These are phyloP conservation scores for Rhododendron molle DNA, from an alignment of 148 eudicot species.

Conservation along the genomic window DNA sequence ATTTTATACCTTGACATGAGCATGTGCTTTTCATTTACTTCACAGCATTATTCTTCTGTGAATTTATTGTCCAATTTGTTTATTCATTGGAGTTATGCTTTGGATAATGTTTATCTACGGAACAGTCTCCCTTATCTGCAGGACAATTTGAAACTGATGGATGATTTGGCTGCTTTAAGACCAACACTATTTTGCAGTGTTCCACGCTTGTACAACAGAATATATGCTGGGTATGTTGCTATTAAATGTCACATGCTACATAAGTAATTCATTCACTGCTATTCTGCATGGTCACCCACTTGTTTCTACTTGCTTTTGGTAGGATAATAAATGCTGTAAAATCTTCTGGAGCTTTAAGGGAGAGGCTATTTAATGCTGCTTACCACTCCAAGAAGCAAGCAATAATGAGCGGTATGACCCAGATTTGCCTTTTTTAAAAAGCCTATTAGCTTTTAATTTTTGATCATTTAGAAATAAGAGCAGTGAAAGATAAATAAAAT, in stretches of 20 bases:
- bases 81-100: background rate
- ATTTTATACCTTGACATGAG: background rate
- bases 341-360: conserved; percentile 73
- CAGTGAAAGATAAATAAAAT: background rate
- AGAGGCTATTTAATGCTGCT: conserved; percentile 79
- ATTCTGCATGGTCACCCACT: background rate
- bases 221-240: conserved; percentile 77
- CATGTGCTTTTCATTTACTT: conserved; percentile 1
- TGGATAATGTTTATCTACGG: background rate
- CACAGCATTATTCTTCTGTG: background rate
- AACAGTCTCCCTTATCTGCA: conserved; percentile 26
- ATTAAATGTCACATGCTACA: background rate
- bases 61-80: background rate
- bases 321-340: conserved; percentile 88
- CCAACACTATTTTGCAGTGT: conserved; percentile 95
- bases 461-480: background rate
- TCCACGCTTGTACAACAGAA: conserved; percentile 95
- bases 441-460: background rate
- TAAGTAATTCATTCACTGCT: background rate
- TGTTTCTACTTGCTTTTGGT: conserved; percentile 11
- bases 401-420: conserved; percentile 59
- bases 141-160: conserved; percentile 97
- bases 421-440: background rate
- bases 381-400: conserved; percentile 97
- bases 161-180: conserved; percentile 71